A percentile compares a stretch with the other conserved stretches of the same genome.
Conservation (phyloP, 2,329 filamentous ascomycete species). For the Fusarium pininemorale region DNA sequence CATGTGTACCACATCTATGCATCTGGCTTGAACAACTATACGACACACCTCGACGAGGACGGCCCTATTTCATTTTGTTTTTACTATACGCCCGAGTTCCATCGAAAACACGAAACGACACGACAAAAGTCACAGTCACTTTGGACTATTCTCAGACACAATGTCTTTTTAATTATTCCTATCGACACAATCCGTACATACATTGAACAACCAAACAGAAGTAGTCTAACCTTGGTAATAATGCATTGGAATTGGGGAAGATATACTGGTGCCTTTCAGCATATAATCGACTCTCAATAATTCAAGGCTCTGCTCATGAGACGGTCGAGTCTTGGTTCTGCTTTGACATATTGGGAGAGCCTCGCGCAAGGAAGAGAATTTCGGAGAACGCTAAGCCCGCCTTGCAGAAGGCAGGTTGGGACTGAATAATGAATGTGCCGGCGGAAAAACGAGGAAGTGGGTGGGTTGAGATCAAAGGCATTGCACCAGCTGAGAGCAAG, state of each 20-base stretch:
- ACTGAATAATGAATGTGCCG: conserved; percentile 12
- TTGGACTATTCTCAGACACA: conserved; percentile 46
- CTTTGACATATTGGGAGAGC: conserved; percentile 10
- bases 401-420: conserved; percentile 5
- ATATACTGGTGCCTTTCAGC: conserved; percentile 43
- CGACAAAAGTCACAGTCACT: conserved; percentile 43
- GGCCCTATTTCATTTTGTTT: conserved; percentile 37
- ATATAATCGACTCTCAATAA: conserved; percentile 43
- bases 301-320: conserved; percentile 20
- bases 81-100: conserved; percentile 37
- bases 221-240: conserved; percentile 55
- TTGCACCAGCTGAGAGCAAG: conserved; percentile 26
- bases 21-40: conserved; percentile 27
- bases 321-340: conserved; percentile 9
- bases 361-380: conserved; percentile 2
- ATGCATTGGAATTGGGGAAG: conserved; percentile 55
- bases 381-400: conserved; percentile 4
- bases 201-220: conserved; percentile 45
- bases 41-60: conserved; percentile 34
- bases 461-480: conserved; percentile 26
- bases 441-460: conserved; percentile 25
- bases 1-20: conserved; percentile 15
- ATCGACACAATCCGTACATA: conserved; percentile 48
- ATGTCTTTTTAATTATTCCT: conserved; percentile 43
- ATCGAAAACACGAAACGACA: conserved; percentile 42